Base-by-base conservation (phyloP, 768 basidiomycete genomes). In the Phaffia tasmanica region DNA sequence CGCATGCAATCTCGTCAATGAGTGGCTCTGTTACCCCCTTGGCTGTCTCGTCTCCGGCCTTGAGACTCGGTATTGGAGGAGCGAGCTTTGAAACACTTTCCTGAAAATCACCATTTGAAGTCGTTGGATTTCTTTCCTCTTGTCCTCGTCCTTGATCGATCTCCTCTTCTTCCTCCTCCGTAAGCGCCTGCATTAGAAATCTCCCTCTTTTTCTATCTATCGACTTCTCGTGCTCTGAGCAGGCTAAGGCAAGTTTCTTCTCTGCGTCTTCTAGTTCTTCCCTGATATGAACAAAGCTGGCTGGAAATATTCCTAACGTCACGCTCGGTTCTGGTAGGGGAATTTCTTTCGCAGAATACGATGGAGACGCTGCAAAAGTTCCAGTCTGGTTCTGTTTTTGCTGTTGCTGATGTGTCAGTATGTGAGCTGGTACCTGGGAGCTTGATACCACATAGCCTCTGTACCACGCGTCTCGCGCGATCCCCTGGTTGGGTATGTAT, bases 1-100 rank as follows among this genome's bases (percentile, higher is more conserved):
- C 93, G 9, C 90, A 94, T 0, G 94, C 89, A 70, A 98, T 94
- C 79, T 98, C 94, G 77, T 98, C 94, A 60, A 98, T 84, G 73
- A 98, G 86, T 14, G 94, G 94, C 73, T 95, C 92, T 2, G 76
- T 78, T 25, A 81, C 80, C 14, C 94, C 94, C 0, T 86, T 85
- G 3, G 83, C 81, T 1, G 94, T 98, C 71, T 97, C 93, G 74
- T 95, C 94, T 48, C 89, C 90, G 14, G 90, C 89, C 70, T 92
- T 93, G 57, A 97, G 82, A n/a, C 87, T 89, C 7, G 94, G 94
- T 54, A 95, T 83, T 3, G 90, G 92, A 11, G 90, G 91, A 6
- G 86, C 79, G 1, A 85, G 86, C 74, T 90, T 72, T 11, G 67
- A 53, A 58, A 64, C 64, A 46, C 49, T 50, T 18, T 59, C 67